Evolutionary conservation across 2,329 filamentous ascomycete genomes (phyloP), one percentile per base, ranked within the genome.

Genomic region (Colletotrichum lindemuthianum): DNA sequence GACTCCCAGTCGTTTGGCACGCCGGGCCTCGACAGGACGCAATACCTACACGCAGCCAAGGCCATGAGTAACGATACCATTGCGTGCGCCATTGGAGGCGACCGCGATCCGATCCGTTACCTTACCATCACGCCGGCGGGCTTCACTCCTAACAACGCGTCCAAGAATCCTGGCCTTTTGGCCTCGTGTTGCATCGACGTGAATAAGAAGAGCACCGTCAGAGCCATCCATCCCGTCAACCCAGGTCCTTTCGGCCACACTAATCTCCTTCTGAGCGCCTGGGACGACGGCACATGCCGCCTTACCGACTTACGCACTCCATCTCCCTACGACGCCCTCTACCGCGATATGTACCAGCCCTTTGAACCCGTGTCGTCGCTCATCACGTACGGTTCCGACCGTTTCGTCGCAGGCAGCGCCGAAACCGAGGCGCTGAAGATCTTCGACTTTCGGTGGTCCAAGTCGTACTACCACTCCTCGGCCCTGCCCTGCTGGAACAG

Each of bases 371-470:
- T 79, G 34, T 82, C 82, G 63, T 77, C 82, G 0, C 75, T 87
- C 1, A 74, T 86, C 3, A 77, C 82, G 1, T 83, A 82, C 58
- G 84, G 83, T 40, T 75, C 77, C 1, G 81, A 86, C 52, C 77
- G 82, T 11, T 87, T 87, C 63, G 70, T 86, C 4, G 79, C 79
- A 0, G 84, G 84, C 3, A 82, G 79, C 68, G 80, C 79, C 40
- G 74, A 75, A 13, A 75, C 76, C 4, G 74, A 79, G 0, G 75
- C 77, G 9, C 66, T 87, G 59, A 82, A 83, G 56, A 72, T 86
- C 37, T 87, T 86, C 63, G 85, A 87, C 75, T 84, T 85, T 59
- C 83, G 85, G 10, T 83, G 81, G 74, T 72, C 79, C 0, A 81
- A 74, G n/a, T 50, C 59, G n/a, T 87, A 87, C 67, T 73, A 80